These are phyloP conservation scores for Ganoderma boninense DNA, from an alignment of 1,284 basidiomycete genomes.

Conservation along the genomic window DNA sequence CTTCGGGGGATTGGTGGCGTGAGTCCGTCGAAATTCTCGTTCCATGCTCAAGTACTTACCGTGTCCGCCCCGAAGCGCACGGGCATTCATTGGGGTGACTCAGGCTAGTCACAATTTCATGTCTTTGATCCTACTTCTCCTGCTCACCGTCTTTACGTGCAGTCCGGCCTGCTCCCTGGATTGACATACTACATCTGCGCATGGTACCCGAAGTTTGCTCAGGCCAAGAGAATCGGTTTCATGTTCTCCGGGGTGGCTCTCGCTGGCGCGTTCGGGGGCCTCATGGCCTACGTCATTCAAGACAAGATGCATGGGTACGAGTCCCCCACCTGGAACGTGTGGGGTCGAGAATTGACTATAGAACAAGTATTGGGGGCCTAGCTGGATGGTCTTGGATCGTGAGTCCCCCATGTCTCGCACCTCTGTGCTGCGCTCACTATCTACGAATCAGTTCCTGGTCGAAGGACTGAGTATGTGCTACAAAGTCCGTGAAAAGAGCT, in stretches of 20 bases:
- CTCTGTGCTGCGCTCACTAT: background rate
- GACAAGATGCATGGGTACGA: slow-evolving; percentile 20
- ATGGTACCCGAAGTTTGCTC: slow-evolving; percentile 26
- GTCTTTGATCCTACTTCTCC: slow-evolving; percentile 34
- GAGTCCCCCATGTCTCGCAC: background rate
- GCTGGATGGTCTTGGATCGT: slow-evolving; percentile 20
- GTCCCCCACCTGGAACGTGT: background rate
- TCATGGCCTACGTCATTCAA: slow-evolving; percentile 16
- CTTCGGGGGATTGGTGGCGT: slow-evolving; percentile 25
- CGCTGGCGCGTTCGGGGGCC: slow-evolving; percentile 43
- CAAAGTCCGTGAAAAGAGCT: too few species aligned
- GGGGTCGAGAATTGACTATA: background rate
- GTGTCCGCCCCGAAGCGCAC: slow-evolving; percentile 3
- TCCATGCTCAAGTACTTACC: too few species aligned
- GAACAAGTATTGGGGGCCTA: slow-evolving; percentile 9
- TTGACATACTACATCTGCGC: slow-evolving; percentile 59
- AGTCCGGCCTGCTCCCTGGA: slow-evolving; percentile 59
- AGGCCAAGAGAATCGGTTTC: slow-evolving; percentile 39
- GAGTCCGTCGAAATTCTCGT: background rate
- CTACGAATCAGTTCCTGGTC: slow-evolving; percentile 3
- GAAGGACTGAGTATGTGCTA: slow-evolving; percentile 11
- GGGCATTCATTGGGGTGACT: slow-evolving; percentile 14
- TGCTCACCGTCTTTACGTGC: slow-evolving; percentile 52
- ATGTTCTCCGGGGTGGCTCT: slow-evolving; percentile 65
- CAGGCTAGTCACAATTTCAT: background rate